Evolutionary conservation across 257 asterid species (phyloP).

Genomic region (Solanum corneliomulleri): DNA sequence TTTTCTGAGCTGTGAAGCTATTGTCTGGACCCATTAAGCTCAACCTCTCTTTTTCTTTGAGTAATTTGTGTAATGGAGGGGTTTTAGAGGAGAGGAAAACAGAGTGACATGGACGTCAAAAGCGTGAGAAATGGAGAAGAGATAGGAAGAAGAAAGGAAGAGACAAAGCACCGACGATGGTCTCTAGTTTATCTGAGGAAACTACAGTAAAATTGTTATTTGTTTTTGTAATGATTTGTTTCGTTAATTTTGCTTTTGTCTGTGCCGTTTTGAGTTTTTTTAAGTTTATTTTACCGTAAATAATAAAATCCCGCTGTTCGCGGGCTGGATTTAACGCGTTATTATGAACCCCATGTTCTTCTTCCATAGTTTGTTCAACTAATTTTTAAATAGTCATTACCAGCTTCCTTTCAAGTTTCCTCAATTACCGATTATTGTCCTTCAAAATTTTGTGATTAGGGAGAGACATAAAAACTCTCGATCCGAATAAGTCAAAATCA

Average conservation of each 20-base stretch:
- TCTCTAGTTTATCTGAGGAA: background rate
- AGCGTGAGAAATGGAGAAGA: constrained; percentile 6
- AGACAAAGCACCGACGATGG: background rate
- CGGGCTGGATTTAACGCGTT: constrained; percentile 47
- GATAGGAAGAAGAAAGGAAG: constrained; percentile 14
- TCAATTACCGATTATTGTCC: background rate
- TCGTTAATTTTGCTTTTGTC: background rate
- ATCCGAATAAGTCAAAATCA: background rate
- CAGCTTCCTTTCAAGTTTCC: background rate
- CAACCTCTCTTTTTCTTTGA: background rate
- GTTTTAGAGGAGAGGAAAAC: background rate
- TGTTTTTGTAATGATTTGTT: background rate
- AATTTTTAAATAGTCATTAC: background rate
- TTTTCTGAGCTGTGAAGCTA: constrained; percentile 54
- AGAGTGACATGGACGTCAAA: background rate
- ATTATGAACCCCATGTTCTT: constrained; percentile 10
- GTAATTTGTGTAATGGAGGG: background rate
- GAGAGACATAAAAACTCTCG: too few relatives aligned
- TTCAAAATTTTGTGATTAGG: too few relatives aligned
- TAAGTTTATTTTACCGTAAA: background rate
- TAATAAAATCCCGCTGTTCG: constrained; percentile 19
- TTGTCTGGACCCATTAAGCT: constrained; percentile 50
- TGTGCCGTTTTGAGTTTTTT: background rate
- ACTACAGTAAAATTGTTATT: background rate
- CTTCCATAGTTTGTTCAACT: background rate